These are phyloP conservation scores for Chaetomium strumarium DNA, from an alignment of 2,329 filamentous ascomycete species.

Conservation along the genomic window DNA sequence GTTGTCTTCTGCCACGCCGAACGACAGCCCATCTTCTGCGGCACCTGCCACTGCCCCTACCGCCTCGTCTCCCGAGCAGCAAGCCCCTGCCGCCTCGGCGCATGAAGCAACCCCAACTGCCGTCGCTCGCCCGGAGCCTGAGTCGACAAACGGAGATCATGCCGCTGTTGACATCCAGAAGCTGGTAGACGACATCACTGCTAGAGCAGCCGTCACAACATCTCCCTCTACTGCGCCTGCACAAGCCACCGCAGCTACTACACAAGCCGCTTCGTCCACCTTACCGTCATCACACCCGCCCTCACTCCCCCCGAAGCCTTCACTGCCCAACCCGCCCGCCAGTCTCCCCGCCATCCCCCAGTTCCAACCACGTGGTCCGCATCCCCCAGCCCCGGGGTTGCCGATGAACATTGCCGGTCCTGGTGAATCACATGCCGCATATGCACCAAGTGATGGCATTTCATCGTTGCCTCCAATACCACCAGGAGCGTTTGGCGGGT, in stretches of 20 bases:
- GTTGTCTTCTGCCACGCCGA: slow-evolving; percentile 8
- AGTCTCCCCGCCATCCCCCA: slow-evolving; percentile 19
- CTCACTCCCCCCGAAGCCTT: slow-evolving; percentile 29
- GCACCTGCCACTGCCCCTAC: slow-evolving; percentile 7
- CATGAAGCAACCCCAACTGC: slow-evolving; percentile 11
- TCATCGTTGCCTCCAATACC: slow-evolving; percentile 21
- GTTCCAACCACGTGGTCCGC: slow-evolving; percentile 18
- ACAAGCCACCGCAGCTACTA: slow-evolving; percentile 16
- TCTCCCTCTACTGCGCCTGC: slow-evolving; percentile 16
- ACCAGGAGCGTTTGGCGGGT: slow-evolving; percentile 12
- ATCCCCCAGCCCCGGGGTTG: slow-evolving; percentile 9
- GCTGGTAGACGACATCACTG: slow-evolving; percentile 33
- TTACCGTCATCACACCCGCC: slow-evolving; percentile 22
- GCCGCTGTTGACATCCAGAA: slow-evolving; percentile 31
- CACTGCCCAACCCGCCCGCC: slow-evolving; percentile 23
- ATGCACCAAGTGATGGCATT: slow-evolving; percentile 19
- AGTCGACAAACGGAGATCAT: slow-evolving; percentile 24
- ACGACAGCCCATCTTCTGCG: slow-evolving; percentile 13
- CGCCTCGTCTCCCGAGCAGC: slow-evolving; percentile 5
- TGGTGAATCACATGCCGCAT: slow-evolving; percentile 16
- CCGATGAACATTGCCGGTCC: slow-evolving; percentile 11
- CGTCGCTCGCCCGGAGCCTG: slow-evolving; percentile 5
- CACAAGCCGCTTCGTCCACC: slow-evolving; percentile 19
- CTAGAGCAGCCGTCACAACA: slow-evolving; percentile 22
- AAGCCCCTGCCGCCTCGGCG: slow-evolving; percentile 10